Evolutionary conservation across 495 filamentous ascomycete species (phyloP), one percentile per base, ranked within the genome.

Genomic region (Xylaria venustula): DNA sequence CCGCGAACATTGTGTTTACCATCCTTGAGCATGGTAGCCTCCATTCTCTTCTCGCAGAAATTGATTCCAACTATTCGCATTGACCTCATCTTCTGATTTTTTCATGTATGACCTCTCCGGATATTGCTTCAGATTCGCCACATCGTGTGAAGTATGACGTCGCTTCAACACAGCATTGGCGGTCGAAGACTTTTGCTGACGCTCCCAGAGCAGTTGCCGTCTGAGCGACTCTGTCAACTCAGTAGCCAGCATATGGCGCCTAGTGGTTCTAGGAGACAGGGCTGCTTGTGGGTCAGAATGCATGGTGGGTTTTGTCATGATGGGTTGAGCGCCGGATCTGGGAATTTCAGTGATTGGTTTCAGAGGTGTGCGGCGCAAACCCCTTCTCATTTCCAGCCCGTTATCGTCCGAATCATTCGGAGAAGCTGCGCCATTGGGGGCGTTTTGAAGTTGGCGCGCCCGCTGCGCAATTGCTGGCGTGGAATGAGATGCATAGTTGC

Each of bases 241-340:
- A 23, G 91, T 93, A 34, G 91, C 88, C 56, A 99, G 84, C 94
- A 99, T 99, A 75, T 99, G 96, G 45, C 93, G 85, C 46, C 95
- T 87, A 0, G 95, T 99, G 0, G 95, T 97, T 58, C 91, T 85
- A 0, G 94, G 94, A 7, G 94, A 97, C 37, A 91, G 76, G 20
- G 81, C 81, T 57, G 81, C 81, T 57, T 85, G 85, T 60, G 88
- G 87, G 19, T 87, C 84, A 50, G 83, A 81, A 47, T 60, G 61
- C 69, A 76, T 54, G 85, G 88, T 41, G 89, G 87, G 14, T 85
- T 41, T 88, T 32, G 87, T 88, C 69, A 89, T 86, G 68, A 98
- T 97, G 19, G 93, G 93, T 73, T 93, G 92, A 6, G 80, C 77
- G 0, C 71, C 65, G 1, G 93, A 88, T 28, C 88, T 83, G 60